These are phyloP conservation scores for Cladosporium sp. DNA, from an alignment of 2,329 filamentous ascomycete species.

Conservation along the genomic window DNA sequence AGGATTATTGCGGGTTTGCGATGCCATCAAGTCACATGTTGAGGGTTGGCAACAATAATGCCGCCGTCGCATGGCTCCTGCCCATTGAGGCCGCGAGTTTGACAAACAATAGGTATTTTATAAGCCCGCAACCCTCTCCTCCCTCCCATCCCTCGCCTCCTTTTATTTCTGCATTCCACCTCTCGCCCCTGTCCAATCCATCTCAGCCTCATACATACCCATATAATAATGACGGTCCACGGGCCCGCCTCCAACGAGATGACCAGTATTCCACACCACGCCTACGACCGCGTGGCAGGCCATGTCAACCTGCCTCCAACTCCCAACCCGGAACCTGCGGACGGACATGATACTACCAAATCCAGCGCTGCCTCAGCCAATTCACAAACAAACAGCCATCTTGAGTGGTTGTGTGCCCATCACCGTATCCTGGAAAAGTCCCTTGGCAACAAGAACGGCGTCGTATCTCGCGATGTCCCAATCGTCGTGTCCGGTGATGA, in stretches of 20 bases:
- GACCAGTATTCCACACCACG: constrained; percentile 6
- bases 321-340: constrained; percentile 7
- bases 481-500: constrained; percentile 11
- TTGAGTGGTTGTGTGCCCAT: constrained; percentile 3
- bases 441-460: neutral
- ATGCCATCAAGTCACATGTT: constrained; percentile 1
- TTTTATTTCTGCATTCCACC: neutral
- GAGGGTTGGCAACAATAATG: neutral
- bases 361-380: neutral
- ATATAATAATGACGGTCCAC: constrained; percentile 2
- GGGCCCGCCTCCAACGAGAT: neutral
- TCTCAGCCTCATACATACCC: neutral
- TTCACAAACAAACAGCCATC: neutral
- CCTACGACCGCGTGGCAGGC: constrained; percentile 5
- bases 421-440: constrained; percentile 3
- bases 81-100: neutral
- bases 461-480: constrained; percentile 3
- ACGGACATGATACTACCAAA: constrained; percentile 1
- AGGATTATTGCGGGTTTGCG: neutral
- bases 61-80: neutral
- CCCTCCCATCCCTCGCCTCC: neutral
- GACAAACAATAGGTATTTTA: neutral
- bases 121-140: neutral
- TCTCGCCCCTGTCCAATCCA: neutral
- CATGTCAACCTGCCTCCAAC: constrained; percentile 5